Evolutionary conservation across 106 monocot genomes (phyloP), one percentile per base, ranked within the genome.

Genomic region (Allium fistulosum): DNA sequence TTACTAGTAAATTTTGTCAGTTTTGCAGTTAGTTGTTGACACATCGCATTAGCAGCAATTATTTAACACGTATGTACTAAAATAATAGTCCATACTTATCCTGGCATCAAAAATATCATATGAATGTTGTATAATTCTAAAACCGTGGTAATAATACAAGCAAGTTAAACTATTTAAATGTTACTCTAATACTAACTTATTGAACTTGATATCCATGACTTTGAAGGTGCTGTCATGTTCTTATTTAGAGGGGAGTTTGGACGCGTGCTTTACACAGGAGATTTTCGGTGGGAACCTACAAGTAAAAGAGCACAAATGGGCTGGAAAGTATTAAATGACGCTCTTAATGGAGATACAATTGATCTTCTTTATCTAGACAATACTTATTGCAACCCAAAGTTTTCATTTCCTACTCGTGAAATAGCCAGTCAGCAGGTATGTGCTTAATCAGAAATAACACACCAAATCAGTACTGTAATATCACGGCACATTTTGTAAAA

Each of bases 211-310:
- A 37, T 37, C 37, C 37, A 37, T 37, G 37, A 37, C 37, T 74
- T 48, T 15, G 15, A 81, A 94, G 93, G 93, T 61, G 80, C 89
- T 15, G 86, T 90, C 8, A 94, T 94, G 93, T 94, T 77, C 73
- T 71, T 94, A 77, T 94, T 94, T 59, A 69, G 74, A 47, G 89
- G 93, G 26, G 89, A 94, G 37, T 84, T 94, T 63, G 89, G 93
- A 74, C 78, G 78, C 65, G 69, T 90, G 4, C 76, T 94, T 13
- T 79, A 87, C 69, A 94, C 87, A 15, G 94, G 94, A 22, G 94
- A 94, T 66, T 90, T 90, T 76, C 87, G 90, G 11, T 94, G 94
- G 94, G 94, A 94, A 71, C 0, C 57, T 4, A 74, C 9, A 9
- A 69, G 72, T 51, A 70, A 78, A 47, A 87, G 84, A 72, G 84